Evolutionary conservation across 2,329 filamentous ascomycete species (phyloP), one percentile per base, ranked within the genome.

Genomic region (Exophiala xenobiotica): DNA sequence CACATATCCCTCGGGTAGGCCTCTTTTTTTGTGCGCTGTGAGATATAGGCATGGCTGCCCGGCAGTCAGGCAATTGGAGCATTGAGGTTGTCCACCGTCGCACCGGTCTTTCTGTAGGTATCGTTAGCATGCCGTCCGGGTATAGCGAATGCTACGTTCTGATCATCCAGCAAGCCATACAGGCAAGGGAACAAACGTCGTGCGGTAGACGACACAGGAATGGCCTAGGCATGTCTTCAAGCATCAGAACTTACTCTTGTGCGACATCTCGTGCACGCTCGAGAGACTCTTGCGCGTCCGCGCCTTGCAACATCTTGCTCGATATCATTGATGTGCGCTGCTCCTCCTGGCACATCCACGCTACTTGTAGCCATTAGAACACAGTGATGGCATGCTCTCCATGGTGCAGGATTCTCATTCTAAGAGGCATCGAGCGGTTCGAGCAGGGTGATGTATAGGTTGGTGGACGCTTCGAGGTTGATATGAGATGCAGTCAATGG

Each of bases 1-100:
- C 24, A 75, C 72, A 61, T 75, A 75, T 29, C 72, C 72, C 56
- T 74, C 72, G 1, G 72, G 72, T 12, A 74, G 59, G 14, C 72
- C 72, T 46, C 72, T 67, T 57, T 74, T 74, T 60, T 74, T 74
- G 41, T 67, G 70, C 48, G 67, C 65, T 9, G 71, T 69, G 46
- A 74, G 69, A 60, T 75, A 75, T 22, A 67, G 68, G 50, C 72
- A 75, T 24, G 66, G 60, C 44, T 71, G 68, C 51, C 66, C 67
- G 6, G 70, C 68, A 18, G 63, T 65, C 48, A 65, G 64, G 53
- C 72, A 75, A 51, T 70, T 69, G 23, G 70, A 69, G 51, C 72
- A 75, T 35, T 68, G 63, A 27, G 72, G 72, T 56, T 69, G 69
- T 24, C 65, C 60, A 12, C 72, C 72, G 58, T 75, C 72, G 55